Evolutionary conservation across 2,329 filamentous ascomycete species (phyloP).

Genomic region (Colletotrichum graminicola): DNA sequence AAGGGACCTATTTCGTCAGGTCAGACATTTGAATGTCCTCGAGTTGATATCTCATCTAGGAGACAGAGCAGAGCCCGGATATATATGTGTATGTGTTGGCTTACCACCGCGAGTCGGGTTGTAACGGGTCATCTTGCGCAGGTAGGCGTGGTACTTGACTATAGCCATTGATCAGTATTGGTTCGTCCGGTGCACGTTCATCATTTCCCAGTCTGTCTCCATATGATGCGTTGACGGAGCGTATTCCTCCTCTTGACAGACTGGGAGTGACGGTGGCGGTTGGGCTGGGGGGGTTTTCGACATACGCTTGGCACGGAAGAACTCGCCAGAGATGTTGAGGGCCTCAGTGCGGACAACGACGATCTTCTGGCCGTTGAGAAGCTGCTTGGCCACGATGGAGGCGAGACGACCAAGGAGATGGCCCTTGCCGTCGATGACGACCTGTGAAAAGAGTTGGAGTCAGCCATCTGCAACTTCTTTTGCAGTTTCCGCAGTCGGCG

Average conservation of each 20-base stretch:
- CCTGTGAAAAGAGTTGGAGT: slow-evolving; percentile 64
- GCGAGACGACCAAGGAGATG: slow-evolving; percentile 99
- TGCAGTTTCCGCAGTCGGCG: neutral
- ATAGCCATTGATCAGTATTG: slow-evolving; percentile 64
- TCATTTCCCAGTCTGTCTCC: neutral
- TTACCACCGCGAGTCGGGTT: slow-evolving; percentile 98
- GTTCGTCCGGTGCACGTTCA: slow-evolving; percentile 1
- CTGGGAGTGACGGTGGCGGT: slow-evolving; percentile 23
- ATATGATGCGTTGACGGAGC: neutral
- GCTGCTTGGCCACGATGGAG: slow-evolving; percentile 98
- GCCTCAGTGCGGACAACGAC: slow-evolving; percentile 98
- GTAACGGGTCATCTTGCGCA: slow-evolving; percentile 99
- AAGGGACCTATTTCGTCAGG: slow-evolving; percentile 80
- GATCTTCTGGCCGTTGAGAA: slow-evolving; percentile 99
- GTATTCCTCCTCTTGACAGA: slow-evolving; percentile 14
- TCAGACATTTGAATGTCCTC: slow-evolving; percentile 47
- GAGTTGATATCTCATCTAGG: slow-evolving; percentile 40
- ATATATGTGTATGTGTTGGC: slow-evolving; percentile 50
- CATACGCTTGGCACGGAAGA: slow-evolving; percentile 99
- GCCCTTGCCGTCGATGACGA: slow-evolving; percentile 99
- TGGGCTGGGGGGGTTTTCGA: slow-evolving; percentile 54
- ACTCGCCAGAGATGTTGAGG: slow-evolving; percentile 99
- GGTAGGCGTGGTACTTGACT: slow-evolving; percentile 99
- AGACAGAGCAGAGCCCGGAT: slow-evolving; percentile 29
- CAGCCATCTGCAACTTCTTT: slow-evolving; percentile 33